Evolutionary conservation across 2,329 filamentous ascomycete species (phyloP).

Genomic region (Fusarium subglutinans): DNA sequence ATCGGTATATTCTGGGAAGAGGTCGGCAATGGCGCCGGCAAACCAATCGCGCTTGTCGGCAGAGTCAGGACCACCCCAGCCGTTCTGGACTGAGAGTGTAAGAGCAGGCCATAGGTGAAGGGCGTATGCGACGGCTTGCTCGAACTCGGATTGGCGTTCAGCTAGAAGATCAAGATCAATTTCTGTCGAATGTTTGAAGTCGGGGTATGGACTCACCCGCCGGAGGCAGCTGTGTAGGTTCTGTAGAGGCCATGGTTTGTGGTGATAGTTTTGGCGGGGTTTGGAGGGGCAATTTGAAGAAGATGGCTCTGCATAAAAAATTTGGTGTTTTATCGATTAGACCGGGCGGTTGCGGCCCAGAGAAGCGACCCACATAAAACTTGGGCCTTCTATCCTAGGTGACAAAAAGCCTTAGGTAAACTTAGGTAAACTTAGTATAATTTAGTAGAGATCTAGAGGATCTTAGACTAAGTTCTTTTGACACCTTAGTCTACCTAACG

Average conservation of each 20-base stretch:
- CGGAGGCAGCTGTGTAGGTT: conserved; percentile 44
- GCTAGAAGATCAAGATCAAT: conserved; percentile 49
- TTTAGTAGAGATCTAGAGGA: no score
- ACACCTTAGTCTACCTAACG: no score
- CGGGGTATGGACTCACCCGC: conserved; percentile 39
- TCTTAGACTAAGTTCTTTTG: no score
- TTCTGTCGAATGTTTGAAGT: not conserved
- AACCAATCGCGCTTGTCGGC: conserved; percentile 96
- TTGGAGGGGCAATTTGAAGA: conserved; percentile 45
- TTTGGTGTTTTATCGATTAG: conserved; percentile 42
- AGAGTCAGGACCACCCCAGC: conserved; percentile 87
- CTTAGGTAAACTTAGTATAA: no score
- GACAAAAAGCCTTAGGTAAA: no score
- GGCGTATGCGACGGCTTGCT: conserved; percentile 85
- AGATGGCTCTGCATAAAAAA: conserved; percentile 38
- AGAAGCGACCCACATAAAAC: not conserved
- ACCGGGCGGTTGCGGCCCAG: not conserved
- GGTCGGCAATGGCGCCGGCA: conserved; percentile 84
- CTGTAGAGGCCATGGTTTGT: conserved; percentile 47
- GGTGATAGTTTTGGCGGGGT: conserved; percentile 38
- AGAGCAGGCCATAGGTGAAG: conserved; percentile 91
- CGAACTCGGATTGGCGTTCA: conserved; percentile 73
- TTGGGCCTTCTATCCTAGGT: no score
- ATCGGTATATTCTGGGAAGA: conserved; percentile 74
- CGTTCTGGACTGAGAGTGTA: conserved; percentile 83